Base-by-base conservation (phyloP, 2,329 filamentous ascomycete genomes). In the Teratosphaeria zuluensis region DNA sequence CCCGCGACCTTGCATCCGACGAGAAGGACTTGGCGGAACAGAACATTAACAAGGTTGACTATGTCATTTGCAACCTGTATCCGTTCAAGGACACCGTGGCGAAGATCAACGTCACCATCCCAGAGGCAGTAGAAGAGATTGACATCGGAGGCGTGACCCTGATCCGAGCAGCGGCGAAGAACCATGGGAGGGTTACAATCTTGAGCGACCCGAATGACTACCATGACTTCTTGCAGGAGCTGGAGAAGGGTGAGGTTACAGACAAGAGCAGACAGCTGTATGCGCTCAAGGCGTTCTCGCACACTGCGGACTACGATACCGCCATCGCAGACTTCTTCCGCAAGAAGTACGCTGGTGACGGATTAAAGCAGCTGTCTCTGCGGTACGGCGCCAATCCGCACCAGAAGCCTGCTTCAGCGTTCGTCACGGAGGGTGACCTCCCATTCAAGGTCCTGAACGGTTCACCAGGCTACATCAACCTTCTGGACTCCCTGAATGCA, bases 31-130 rank as follows among this genome's bases (percentile, higher is more conserved):
- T 99, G 55, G 90, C 90, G 56, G 89, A 94, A 75, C 90, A 95
- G 78, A 94, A 91, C 77, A 96, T 96, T 74, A 83, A 89, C 79
- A 95, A 95, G 79, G 90, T 96, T 61, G 90, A 95, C 82, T 95
- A 87, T 69, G 90, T 96, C 57, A 76, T 99, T 73, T 97, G 94
- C 87, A 99, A 99, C 79, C 83, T 99, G 58, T 97, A 99, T 77
- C 94, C 94, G 12, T 99, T 99, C 85, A 96, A 96, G 80, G 92
- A 97, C 74, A 99, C 94, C 33, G 86, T 99, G 68, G 88, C 91
- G 69, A 95, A 96, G 82, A 86, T 95, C 79, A 95, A 96, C 71
- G 94, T 99, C 70, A 97, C 92, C 62, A 89, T 99, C 63, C 85
- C 90, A 56, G 92, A 99, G 78, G 94, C 94, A 56, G 92, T 99